Percentiles rank a stretch among this genome's conserved stretches.
Conservation (phyloP, 1,139 yeast genomes). For the Nadsonia commutata region DNA sequence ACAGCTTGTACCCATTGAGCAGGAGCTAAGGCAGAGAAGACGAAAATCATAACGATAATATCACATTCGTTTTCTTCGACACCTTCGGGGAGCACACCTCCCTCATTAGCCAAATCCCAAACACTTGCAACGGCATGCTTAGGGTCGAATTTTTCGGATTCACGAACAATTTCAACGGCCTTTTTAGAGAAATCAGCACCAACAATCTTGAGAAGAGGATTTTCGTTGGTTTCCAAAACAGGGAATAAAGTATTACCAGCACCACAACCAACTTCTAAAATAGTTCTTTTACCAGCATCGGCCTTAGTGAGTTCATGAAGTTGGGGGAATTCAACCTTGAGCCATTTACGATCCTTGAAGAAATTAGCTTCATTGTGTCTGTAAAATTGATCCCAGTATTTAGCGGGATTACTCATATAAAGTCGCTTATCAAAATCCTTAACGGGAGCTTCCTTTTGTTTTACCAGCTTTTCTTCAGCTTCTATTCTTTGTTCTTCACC, state of each 20-base stretch:
- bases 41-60: constrained; percentile 83
- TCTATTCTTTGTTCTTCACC: constrained; percentile 73
- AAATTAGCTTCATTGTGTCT: constrained; percentile 82
- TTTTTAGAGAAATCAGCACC: constrained; percentile 87
- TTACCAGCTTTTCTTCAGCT: constrained; percentile 59
- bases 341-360: constrained; percentile 94
- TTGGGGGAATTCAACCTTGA: constrained; percentile 83
- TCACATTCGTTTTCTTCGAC: constrained; percentile 74
- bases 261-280: constrained; percentile 94
- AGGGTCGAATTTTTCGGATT: constrained; percentile 45
- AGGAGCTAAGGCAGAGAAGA: constrained; percentile 85
- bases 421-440: constrained; percentile 66
- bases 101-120: constrained; percentile 85
- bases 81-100: constrained; percentile 66
- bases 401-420: constrained; percentile 76
- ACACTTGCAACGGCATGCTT: constrained; percentile 71
- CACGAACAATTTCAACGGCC: constrained; percentile 74
- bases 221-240: constrained; percentile 63
- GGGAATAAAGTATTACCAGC: constrained; percentile 97
- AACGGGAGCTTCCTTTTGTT: constrained; percentile 74
- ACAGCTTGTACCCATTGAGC: constrained; percentile 81
- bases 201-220: constrained; percentile 54
- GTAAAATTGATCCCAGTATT: constrained; percentile 91
- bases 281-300: constrained; percentile 53
- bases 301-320: constrained; percentile 62